Evolutionary conservation across 495 filamentous ascomycete species (phyloP), one percentile per base, ranked within the genome.

Genomic region (Lophiotrema nucula): DNA sequence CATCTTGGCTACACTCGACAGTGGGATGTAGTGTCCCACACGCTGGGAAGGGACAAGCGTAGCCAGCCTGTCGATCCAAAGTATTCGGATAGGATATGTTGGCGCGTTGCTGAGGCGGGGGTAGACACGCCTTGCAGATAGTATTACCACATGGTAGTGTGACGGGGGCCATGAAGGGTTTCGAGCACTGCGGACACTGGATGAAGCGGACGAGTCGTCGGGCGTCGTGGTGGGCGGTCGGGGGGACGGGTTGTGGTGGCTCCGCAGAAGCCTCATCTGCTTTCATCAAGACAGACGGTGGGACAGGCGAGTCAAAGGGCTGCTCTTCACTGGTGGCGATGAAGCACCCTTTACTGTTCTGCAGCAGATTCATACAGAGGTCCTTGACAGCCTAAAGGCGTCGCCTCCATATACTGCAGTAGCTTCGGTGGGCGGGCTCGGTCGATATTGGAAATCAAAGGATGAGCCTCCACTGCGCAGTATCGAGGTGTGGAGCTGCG

Each of bases 141-240:
- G 86, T 81, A 67, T 87, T 82, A 2, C 92, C 91, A 67, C 92
- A 97, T 2, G 91, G 91, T 16, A 97, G 74, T 3, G 88, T 88
- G 39, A 88, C 75, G 12, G 92, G 90, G 0, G 78, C 74, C 25
- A 71, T 77, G 2, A 92, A 74, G 2, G 86, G 88, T 13, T 72
- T 74, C 11, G 87, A 88, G 69, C 92, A 96, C 59, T 79, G 72
- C 19, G 78, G 76, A 68, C 91, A 96, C 69, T 92, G 88, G 16
- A 91, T 73, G 24, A 89, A 71, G 28, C 82, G 83, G 59, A 92
- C 73, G 41, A 95, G 78, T 37, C 79, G 70, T 55, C 84, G 69
- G 15, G 79, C 77, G 67, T 81, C 75, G 46, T 69, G 61, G 54
- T 78, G 74, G 23, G 77, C 71, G 63, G 75, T 68, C 37, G 80